Percentiles rank a stretch among this genome's conserved stretches.
phyloP scores from a whole-genome alignment of 441 rosid genomes.

The Corymbia calophylla region DNA sequence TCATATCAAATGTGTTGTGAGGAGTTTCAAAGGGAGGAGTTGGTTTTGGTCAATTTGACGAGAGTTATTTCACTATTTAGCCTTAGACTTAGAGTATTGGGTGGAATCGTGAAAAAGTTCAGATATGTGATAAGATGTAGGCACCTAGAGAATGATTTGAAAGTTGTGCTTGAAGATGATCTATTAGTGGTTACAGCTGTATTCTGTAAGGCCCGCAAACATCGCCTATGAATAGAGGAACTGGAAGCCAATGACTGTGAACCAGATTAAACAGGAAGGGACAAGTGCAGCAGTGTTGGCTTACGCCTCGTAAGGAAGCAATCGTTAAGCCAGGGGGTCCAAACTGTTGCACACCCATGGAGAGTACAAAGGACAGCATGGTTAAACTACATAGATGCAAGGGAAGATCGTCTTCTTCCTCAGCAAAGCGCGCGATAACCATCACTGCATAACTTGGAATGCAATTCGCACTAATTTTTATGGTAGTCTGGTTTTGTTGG shows the following conservation, averaged over 20 bases:
- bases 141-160: not conserved
- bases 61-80: not conserved
- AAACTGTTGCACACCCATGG: not conserved
- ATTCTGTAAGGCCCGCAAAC: rapidly evolving
- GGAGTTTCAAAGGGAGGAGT: not conserved
- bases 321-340: not conserved
- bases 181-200: not conserved
- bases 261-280: not conserved
- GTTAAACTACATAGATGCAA: not conserved
- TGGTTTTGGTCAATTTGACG: not conserved
- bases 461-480: not conserved
- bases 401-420: not conserved
- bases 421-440: not conserved
- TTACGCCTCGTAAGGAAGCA: not conserved
- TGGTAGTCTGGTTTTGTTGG: not conserved
- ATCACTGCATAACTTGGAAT: not conserved
- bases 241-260: not conserved
- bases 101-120: not conserved
- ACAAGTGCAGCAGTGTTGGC: not conserved
- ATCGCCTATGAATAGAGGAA: not conserved
- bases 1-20: not conserved
- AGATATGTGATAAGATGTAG: not conserved
- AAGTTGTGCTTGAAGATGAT: not conserved
- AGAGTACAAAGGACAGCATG: not conserved
- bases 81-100: not conserved